These are phyloP conservation scores for Fibroporia radiculosa DNA, from an alignment of 768 basidiomycete genomes.

Conservation along the genomic window DNA sequence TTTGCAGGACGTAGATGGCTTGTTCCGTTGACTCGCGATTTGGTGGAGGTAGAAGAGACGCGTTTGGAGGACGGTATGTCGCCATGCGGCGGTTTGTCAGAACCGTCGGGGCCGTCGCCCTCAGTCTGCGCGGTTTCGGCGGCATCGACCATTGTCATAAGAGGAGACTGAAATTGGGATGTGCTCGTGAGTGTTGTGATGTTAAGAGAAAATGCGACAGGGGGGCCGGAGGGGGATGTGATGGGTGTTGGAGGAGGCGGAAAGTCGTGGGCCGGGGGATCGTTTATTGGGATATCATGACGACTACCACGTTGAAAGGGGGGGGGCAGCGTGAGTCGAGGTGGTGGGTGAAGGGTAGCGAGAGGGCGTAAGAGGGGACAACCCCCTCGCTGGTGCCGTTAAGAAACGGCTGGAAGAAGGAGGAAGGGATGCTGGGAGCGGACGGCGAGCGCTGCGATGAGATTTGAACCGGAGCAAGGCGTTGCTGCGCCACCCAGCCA, in stretches of 20 bases:
- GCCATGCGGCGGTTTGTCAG: constrained; percentile 49
- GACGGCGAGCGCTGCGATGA: constrained; percentile 7
- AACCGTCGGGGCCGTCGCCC: constrained; percentile 47
- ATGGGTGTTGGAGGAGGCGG: constrained; percentile 9
- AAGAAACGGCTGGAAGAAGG: constrained; percentile 12
- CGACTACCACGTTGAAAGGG: constrained; percentile 22
- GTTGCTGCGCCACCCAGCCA: constrained; percentile 13
- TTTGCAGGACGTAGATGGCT: constrained; percentile 9
- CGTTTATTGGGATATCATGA: constrained; percentile 33
- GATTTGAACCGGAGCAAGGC: constrained; percentile 16
- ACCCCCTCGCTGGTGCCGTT: constrained; percentile 22
- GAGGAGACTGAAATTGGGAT: constrained; percentile 9
- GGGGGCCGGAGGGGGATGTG: constrained; percentile 14
- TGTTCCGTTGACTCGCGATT: constrained; percentile 13
- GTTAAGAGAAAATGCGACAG: constrained; percentile 11
- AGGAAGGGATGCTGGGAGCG: constrained; percentile 10
- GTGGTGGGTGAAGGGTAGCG: constrained; percentile 11
- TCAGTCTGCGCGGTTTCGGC: constrained; percentile 47
- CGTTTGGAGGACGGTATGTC: constrained; percentile 3
- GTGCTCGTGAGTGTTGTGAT: constrained; percentile 19
- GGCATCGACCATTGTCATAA: constrained; percentile 31
- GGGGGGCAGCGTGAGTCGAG: constrained; percentile 5
- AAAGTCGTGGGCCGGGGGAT: constrained; percentile 14
- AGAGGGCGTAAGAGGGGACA: constrained; percentile 18
- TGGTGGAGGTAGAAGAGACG: constrained; percentile 3